Conservation (phyloP, 2,329 filamentous ascomycete species). For the Gnomoniopsis sp. region DNA sequence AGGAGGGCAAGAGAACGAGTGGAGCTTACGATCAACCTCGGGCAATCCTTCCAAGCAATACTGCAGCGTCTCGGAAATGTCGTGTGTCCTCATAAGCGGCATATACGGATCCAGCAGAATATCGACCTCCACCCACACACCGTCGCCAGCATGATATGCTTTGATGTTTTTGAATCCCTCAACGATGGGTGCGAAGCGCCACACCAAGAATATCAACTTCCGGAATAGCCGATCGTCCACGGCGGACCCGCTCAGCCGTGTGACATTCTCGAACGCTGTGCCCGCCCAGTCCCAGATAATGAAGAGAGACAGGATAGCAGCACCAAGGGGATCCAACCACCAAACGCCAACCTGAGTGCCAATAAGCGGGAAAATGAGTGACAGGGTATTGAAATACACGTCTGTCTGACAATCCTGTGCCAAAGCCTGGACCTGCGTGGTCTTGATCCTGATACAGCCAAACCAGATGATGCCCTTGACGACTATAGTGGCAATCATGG, state of each 20-base stretch:
- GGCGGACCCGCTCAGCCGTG: slow-evolving; percentile 55
- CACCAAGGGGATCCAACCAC: slow-evolving; percentile 65
- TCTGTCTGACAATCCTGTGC: slow-evolving; percentile 59
- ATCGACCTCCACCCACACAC: slow-evolving; percentile 61
- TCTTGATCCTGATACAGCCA: slow-evolving; percentile 57
- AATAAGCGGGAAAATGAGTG: background rate
- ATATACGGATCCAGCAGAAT: slow-evolving; percentile 53
- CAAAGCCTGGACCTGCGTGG: slow-evolving; percentile 61
- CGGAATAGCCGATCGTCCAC: slow-evolving; percentile 48
- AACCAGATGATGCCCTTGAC: slow-evolving; percentile 60
- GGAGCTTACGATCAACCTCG: slow-evolving; percentile 29
- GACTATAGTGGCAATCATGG: slow-evolving; percentile 54
- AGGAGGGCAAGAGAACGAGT: background rate
- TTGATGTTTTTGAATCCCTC: slow-evolving; percentile 51
- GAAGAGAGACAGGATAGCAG: slow-evolving; percentile 59
- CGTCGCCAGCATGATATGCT: slow-evolving; percentile 61
- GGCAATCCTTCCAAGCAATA: slow-evolving; percentile 54
- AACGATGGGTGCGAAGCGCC: slow-evolving; percentile 51
- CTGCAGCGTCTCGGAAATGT: slow-evolving; percentile 61
- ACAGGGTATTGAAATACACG: background rate
- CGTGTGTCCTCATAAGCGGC: slow-evolving; percentile 50
- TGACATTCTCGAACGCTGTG: slow-evolving; percentile 58
- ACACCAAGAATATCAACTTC: slow-evolving; percentile 59
- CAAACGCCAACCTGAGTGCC: slow-evolving; percentile 48
- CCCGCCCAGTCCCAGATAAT: slow-evolving; percentile 68